These are phyloP conservation scores for Boletus rubescentipes DNA, from an alignment of 768 basidiomycete genomes.

Conservation along the genomic window DNA sequence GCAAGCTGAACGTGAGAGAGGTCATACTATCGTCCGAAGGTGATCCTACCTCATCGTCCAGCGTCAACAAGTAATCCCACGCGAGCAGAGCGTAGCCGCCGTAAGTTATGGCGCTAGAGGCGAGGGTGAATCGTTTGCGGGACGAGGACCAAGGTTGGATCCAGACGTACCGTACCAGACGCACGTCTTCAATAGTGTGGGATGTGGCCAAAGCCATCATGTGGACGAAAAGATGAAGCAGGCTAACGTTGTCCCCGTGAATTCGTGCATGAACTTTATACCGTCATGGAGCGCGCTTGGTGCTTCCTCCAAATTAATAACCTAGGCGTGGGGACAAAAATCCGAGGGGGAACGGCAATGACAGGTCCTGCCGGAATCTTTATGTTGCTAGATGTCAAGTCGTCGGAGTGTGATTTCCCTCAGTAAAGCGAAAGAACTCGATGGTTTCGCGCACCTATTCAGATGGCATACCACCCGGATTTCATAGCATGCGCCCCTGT, in stretches of 20 bases:
- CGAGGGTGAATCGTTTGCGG: background rate
- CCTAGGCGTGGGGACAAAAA: background rate
- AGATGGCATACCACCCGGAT: no score
- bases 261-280: background rate
- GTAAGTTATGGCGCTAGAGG: background rate
- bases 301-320: background rate
- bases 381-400: background rate
- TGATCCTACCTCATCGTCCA: slow-evolving; percentile 5
- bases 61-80: slow-evolving; percentile 7
- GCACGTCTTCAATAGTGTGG: background rate
- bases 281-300: background rate
- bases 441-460: no score
- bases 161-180: background rate
- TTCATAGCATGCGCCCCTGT: no score
- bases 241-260: background rate
- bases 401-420: no score
- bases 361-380: background rate
- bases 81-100: background rate
- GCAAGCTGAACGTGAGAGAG: background rate
- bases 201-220: background rate
- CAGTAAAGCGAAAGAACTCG: background rate
- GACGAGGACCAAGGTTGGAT: background rate
- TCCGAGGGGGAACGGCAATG: background rate
- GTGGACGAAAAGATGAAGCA: background rate
- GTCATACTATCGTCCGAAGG: no score